A percentile compares a stretch with the other conserved stretches of the same genome.
phyloP scores from a whole-genome alignment of 352 stramenopile species.

The Pythium guiyangense region DNA sequence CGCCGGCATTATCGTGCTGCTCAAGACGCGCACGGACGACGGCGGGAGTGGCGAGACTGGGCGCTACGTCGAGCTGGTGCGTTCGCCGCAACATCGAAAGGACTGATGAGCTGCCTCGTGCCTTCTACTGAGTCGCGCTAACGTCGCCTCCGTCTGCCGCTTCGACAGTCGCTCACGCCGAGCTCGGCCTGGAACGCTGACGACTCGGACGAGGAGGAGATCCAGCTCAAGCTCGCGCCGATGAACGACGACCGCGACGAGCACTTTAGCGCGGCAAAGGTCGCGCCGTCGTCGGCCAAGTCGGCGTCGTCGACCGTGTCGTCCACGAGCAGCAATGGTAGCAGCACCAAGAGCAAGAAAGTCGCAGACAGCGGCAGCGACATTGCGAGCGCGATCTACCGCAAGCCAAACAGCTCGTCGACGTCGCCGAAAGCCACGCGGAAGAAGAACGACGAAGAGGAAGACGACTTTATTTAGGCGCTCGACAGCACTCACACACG shows the following conservation, averaged over 20 bases:
- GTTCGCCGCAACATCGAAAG: slow-evolving; percentile 3
- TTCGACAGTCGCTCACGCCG: slow-evolving; percentile 57
- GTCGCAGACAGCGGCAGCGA: slow-evolving; percentile 16
- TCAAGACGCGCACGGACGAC: slow-evolving; percentile 45
- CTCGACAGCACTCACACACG: neutral
- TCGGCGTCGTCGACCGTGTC: slow-evolving; percentile 18
- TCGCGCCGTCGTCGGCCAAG: slow-evolving; percentile 21
- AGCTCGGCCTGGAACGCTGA: slow-evolving; percentile 76
- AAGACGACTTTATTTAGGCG: slow-evolving; percentile 76
- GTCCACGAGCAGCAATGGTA: slow-evolving; percentile 12
- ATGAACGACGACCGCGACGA: slow-evolving; percentile 20
- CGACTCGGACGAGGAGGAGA: slow-evolving; percentile 82
- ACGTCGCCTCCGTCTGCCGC: slow-evolving; percentile 3
- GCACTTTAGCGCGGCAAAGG: slow-evolving; percentile 13
- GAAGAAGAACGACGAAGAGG: slow-evolving; percentile 40
- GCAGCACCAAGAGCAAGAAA: slow-evolving; percentile 13
- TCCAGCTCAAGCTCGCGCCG: slow-evolving; percentile 48
- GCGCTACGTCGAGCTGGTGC: slow-evolving; percentile 69
- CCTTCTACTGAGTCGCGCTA: neutral
- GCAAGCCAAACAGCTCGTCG: slow-evolving; percentile 19
- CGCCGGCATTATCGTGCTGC: slow-evolving; percentile 64
- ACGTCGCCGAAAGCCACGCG: slow-evolving; percentile 20
- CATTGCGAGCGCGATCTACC: slow-evolving; percentile 42
- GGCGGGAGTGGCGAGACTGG: slow-evolving; percentile 19
- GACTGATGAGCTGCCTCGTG: neutral